These are phyloP conservation scores for Cyphellophora europaea DNA, from an alignment of 2,329 filamentous ascomycete species.

Conservation along the genomic window DNA sequence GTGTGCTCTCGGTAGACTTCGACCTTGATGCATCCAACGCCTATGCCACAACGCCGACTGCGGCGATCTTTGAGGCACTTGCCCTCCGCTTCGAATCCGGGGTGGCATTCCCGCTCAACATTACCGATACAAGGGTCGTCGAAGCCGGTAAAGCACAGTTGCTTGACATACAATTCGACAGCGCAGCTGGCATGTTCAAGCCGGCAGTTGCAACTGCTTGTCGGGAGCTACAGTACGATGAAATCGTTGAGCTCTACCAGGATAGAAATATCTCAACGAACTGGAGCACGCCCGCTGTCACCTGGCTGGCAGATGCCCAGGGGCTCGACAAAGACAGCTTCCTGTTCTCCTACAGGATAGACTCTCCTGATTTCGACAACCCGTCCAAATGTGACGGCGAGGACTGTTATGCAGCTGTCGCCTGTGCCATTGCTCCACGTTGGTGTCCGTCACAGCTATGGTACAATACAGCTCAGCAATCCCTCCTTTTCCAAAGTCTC, in stretches of 20 bases:
- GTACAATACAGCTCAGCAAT: background rate
- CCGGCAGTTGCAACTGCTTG: background rate
- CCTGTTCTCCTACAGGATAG: conserved; percentile 1
- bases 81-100: background rate
- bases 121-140: background rate
- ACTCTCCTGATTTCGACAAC: background rate
- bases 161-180: background rate
- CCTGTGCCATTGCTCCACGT: background rate
- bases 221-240: background rate
- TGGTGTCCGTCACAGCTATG: background rate
- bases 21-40: background rate
- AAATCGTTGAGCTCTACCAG: background rate
- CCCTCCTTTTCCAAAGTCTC: background rate
- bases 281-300: background rate
- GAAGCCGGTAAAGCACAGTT: background rate
- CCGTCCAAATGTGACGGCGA: background rate
- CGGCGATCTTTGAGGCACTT: background rate
- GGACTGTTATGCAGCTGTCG: background rate
- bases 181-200: background rate
- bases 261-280: background rate
- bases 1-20: background rate
- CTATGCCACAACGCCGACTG: background rate
- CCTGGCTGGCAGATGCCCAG: background rate
- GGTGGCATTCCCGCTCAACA: background rate
- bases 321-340: background rate